Base-by-base conservation (phyloP, 2,329 filamentous ascomycete genomes). In the Colletotrichum lini region DNA sequence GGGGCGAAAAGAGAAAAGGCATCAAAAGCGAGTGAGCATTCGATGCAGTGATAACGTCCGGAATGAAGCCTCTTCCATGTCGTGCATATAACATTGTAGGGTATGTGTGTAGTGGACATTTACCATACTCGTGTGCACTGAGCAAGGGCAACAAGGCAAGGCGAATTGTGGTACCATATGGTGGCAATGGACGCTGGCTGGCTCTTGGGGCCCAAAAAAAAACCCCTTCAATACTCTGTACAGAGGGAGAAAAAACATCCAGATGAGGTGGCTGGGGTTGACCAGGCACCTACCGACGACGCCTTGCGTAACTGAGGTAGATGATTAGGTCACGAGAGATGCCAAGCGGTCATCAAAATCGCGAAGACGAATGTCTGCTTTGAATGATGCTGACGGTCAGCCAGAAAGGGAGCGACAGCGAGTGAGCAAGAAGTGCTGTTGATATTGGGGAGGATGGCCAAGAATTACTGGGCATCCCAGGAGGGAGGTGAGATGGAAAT, bases 401-500 rank as follows among this genome's bases (percentile, higher is more conserved):
- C 15, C 18, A 47, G 16, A 47, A 56, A 56, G 16, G n/a, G 54
- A 38, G 56, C 23, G 54, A 42, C 49, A 38, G 50, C 49, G 40
- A 59, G 21, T 18, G 21, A 52, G 49, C 56, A 62, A 26, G 50
- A 53, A 56, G 45, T 54, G 66, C 53, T 62, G 65, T 63, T 71
- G 65, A 71, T 71, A 68, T 68, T 71, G 52, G 68, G 68, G 68
- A 63, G 68, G 64, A 52, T 47, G 65, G 58, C 64, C 57, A 71
- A 71, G 65, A 52, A 52, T 58, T 45, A 58, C 64, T 30, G 56
- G 52, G 45, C 53, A 59, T 63, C 45, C 64, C 68, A 71, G 68
- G 54, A 68, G 68, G 68, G 54, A 68, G 64, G 68, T 67, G 58
- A 65, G 68, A 71, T 68, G 65, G 52, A 68, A 68, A 68, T 71